Conservation (phyloP, 202 grass and related monocot genomes). For the Saccharum hybrid region DNA sequence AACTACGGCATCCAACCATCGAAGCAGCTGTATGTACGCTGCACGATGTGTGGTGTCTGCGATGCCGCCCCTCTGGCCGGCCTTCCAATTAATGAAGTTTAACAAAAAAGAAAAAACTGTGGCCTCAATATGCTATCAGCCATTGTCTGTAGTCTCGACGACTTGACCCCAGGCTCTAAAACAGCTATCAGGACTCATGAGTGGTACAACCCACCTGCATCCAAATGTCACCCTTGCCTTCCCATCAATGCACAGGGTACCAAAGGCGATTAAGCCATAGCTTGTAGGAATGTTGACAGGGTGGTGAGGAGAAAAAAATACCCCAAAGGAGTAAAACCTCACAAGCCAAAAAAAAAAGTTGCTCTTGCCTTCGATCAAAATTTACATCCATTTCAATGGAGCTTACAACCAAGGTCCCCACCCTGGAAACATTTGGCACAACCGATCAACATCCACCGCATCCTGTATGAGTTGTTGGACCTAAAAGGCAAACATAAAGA, state of each 20-base stretch:
- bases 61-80: neutral
- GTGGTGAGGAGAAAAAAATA: neutral
- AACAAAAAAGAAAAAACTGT: neutral
- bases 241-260: neutral
- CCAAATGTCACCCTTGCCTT: neutral
- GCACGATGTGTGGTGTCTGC: neutral
- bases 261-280: neutral
- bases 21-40: neutral
- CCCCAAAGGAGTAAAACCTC: neutral
- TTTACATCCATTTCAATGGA: slow-evolving; percentile 28
- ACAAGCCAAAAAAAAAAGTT: slow-evolving; percentile 30
- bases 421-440: slow-evolving; percentile 97
- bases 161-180: neutral
- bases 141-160: neutral
- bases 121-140: neutral
- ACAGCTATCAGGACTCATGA: neutral
- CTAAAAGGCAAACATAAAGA: slow-evolving; percentile 49
- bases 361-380: slow-evolving; percentile 21
- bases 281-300: neutral
- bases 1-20: neutral
- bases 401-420: slow-evolving; percentile 88
- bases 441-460: slow-evolving; percentile 70
- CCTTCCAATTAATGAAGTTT: neutral
- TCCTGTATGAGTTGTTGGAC: slow-evolving; percentile 95
- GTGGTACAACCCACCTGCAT: neutral